Evolutionary conservation across 108 stramenopile genomes (phyloP), one percentile per base, ranked within the genome.

Genomic region (Skeletonema potamos): DNA sequence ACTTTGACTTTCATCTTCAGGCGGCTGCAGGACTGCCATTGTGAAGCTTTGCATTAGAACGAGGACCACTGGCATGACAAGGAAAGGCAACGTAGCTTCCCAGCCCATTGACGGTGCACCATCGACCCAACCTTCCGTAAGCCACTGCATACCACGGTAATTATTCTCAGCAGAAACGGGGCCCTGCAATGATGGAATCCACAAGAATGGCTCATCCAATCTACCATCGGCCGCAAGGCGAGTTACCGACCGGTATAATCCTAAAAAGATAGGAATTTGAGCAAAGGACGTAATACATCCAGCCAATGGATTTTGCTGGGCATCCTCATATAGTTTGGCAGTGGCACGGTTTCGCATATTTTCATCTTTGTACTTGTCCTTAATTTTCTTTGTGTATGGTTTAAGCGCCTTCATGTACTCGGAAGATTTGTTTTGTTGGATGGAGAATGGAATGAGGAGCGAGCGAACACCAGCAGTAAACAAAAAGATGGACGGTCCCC

Each of bases 181-280:
- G 6, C 98, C 98, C 76, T 98, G 80, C 36, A 97, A 71, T 27
- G 88, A 91, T 32, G 98, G 98, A 55, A 98, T 93, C 93, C 94
- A 98, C 54, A 98, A 70, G 62, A 98, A 98, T 28, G 92, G 91
- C 80, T 98, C 96, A 46, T 91, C 76, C 34, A 98, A 65, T 62
- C 78, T 68, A 54, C 94, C 89, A 27, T 95, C 96, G 58, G 85
- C 70, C 0, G 96, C 96, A 66, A 98, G 82, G 51, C 90, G 78
- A 28, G 91, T 84, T 10, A 98, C 74, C 9, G 95, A 89, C 22
- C 97, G 85, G 78, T 98, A 98, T 46, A 98, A 76, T 33, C 96
- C 96, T 59, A 98, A 74, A 64, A 98, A 93, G 64, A 98, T 89
- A 2, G 97, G 97, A 33, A 98, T 84, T 73, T 98, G 97, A 1